Base-by-base conservation (phyloP, 768 basidiomycete genomes). In the Lactarius deliciosus region DNA sequence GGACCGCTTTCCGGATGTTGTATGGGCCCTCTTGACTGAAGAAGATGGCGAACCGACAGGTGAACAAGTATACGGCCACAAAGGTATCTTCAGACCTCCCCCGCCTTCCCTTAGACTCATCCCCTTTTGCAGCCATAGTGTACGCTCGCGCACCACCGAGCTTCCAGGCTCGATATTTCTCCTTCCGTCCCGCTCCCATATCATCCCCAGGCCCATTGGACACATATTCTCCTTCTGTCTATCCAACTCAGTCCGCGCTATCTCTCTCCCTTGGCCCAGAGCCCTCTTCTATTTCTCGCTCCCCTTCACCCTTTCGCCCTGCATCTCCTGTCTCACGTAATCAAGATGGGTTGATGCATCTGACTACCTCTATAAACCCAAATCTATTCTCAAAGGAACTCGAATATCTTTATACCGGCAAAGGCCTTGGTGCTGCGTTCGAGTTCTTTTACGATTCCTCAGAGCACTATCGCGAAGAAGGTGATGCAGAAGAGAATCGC, bases 1-100 rank as follows among this genome's bases (percentile, higher is more conserved):
- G 76, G 92, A 96, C 68, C 83, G 93, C 64, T 98, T 95, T 73
- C 90, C 92, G n/a, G 96, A 98, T 78, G 94, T 98, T 60, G 87
- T 93, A n/a, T 98, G 96, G 96, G 86, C 88, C 75, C 81, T 89
- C 22, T 75, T 74, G 0, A 78, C 72, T 45, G 85, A 85, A 38
- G 83, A 83, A 60, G 79, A 77, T 62, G 73, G 77, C 59, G 82
- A 83, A 64, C 56, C 65, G 5, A 72, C 69, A 3, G 71, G 73
- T 3, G 86, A 85, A 18, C 80, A 82, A 58, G 87, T 97, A 32
- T 97, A 91, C 89, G 96, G 92, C 5, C 96, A 98, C 77, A 96
- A 98, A 85, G 95, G 95, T 96, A 40, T 18, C 85, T 75, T 36
- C 16, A 2, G 22, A 25, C 32, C 28, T 56, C 53, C 43, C 15